phyloP scores from a whole-genome alignment of 169 alveolate species.

The Besnoitia besnoiti region DNA sequence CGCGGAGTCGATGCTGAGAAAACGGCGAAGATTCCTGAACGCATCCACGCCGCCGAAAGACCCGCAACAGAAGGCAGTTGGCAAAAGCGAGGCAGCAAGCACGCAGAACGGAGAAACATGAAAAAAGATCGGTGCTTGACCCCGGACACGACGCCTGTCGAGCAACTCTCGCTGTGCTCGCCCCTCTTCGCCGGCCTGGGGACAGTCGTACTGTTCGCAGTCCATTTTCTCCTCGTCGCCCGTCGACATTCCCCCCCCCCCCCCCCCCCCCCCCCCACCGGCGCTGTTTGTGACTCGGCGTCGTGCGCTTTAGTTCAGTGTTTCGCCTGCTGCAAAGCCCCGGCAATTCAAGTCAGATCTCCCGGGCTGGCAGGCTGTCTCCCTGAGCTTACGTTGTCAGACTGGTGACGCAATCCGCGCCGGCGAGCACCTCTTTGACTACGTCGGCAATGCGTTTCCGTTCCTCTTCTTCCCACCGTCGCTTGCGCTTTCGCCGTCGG shows the following conservation, averaged over 20 bases:
- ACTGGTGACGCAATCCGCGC: slow-evolving; percentile 8
- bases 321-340: background rate
- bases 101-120: background rate
- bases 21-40: background rate
- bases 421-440: background rate
- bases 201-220: no score
- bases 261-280: background rate
- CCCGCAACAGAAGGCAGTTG: background rate
- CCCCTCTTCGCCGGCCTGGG: background rate
- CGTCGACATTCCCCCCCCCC: no score
- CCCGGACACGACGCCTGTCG: background rate
- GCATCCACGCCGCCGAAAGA: background rate
- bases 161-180: background rate
- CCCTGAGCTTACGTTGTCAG: slow-evolving; percentile 14
- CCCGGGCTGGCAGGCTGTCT: background rate
- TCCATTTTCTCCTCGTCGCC: no score
- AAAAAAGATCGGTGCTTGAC: background rate
- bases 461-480: background rate
- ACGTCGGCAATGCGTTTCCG: background rate
- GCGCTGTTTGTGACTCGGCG: background rate
- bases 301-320: background rate
- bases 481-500: background rate
- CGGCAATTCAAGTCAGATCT: background rate
- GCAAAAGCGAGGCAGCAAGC: no score
- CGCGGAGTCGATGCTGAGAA: background rate